Percentiles rank a stretch among this genome's conserved stretches.
These are phyloP conservation scores for Psilocybe tampanensis DNA, from an alignment of 768 basidiomycete species.

Conservation along the genomic window DNA sequence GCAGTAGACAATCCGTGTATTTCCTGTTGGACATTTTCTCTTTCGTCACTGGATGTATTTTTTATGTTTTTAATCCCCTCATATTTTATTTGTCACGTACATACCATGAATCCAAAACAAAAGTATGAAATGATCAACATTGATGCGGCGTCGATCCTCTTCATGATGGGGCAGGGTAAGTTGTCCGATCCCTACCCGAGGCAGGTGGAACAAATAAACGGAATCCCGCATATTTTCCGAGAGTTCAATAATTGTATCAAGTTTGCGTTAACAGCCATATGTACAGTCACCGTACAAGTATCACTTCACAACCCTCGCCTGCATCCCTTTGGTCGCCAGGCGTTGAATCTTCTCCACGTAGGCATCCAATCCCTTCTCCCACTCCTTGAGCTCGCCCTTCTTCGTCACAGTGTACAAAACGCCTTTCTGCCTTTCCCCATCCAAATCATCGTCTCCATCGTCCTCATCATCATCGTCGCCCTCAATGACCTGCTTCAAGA, in stretches of 20 bases:
- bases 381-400: conserved; percentile 29
- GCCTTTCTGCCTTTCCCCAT: conserved; percentile 19
- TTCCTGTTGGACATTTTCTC: neutral
- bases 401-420: conserved; percentile 34
- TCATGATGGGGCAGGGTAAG: too few relatives aligned
- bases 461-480: conserved; percentile 26
- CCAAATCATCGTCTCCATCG: conserved; percentile 18
- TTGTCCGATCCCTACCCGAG: too few relatives aligned
- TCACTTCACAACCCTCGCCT: neutral
- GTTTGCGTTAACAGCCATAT: too few relatives aligned
- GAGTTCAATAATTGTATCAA: too few relatives aligned
- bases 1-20: conserved; percentile 44
- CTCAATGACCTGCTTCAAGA: conserved; percentile 35
- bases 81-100: neutral
- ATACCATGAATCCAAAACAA: neutral
- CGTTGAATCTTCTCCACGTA: conserved; percentile 30
- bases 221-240: too few relatives aligned
- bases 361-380: conserved; percentile 33
- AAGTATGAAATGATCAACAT: conserved; percentile 3
- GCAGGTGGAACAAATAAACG: too few relatives aligned
- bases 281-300: too few relatives aligned
- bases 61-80: neutral
- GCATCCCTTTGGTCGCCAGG: conserved; percentile 3
- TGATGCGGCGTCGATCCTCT: too few relatives aligned
- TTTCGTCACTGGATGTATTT: neutral